These are phyloP conservation scores for Botryotinia narcissicola DNA, from an alignment of 2,329 filamentous ascomycete genomes.

Conservation along the genomic window DNA sequence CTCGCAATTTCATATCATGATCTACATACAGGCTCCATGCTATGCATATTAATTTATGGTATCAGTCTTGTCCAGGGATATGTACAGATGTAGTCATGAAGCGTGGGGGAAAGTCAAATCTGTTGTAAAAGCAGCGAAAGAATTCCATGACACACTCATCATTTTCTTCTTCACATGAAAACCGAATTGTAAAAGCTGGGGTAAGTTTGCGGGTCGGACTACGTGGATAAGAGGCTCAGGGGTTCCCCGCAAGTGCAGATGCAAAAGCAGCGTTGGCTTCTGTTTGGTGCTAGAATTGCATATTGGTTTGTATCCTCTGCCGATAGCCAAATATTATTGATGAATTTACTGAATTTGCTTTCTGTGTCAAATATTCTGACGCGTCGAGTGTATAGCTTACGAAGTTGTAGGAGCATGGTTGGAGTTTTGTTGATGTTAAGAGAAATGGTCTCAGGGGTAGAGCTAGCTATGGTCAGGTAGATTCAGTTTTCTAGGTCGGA, in stretches of 20 bases:
- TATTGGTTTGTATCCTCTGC: background rate
- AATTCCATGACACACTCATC: background rate
- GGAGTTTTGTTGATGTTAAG: background rate
- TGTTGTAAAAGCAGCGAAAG: background rate
- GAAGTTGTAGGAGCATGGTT: background rate
- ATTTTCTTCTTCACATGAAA: background rate
- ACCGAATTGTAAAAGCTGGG: background rate
- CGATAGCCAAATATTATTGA: background rate
- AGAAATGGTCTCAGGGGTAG: background rate
- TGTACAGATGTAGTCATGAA: background rate
- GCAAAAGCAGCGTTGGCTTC: background rate
- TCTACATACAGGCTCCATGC: background rate
- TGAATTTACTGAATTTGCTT: background rate
- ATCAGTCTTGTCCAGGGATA: background rate
- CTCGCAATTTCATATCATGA: background rate
- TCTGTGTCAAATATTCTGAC: background rate
- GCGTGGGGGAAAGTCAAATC: background rate
- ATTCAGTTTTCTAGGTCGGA: background rate
- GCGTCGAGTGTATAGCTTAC: background rate
- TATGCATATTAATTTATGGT: background rate
- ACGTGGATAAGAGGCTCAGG: background rate
- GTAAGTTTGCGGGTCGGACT: background rate
- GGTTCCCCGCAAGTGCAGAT: background rate
- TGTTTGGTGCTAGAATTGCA: background rate
- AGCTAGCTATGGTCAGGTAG: background rate